phyloP scores from a whole-genome alignment of 2,329 filamentous ascomycete genomes.

The Scedosporium apiospermum region DNA sequence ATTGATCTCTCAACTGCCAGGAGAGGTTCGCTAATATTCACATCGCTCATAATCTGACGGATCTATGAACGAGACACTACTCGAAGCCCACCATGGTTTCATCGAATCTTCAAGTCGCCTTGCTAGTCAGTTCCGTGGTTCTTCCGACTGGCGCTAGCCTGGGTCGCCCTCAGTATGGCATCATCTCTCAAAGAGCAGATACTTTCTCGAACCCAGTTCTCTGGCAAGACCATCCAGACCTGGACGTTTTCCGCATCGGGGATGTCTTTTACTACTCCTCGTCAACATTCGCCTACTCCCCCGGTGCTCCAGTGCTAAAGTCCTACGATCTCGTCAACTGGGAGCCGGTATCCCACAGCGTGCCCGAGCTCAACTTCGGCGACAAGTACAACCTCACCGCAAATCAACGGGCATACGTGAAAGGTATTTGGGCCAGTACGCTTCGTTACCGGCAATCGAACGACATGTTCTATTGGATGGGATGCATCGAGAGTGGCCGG shows the following conservation, averaged over 20 bases:
- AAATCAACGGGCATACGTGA: not conserved
- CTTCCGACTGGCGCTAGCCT: too few species aligned
- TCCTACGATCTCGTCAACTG: constrained; percentile 47
- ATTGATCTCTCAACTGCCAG: too few species aligned
- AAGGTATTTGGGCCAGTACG: constrained; percentile 29
- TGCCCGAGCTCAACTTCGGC: constrained; percentile 24
- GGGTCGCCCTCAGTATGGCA: too few species aligned
- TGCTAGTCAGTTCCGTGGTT: too few species aligned
- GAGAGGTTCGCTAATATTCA: too few species aligned
- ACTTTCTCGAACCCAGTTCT: constrained; percentile 41
- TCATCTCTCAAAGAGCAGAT: not conserved
- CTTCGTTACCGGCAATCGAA: constrained; percentile 40
- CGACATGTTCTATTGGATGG: constrained; percentile 46
- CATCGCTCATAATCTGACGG: too few species aligned
- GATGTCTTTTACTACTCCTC: constrained; percentile 46
- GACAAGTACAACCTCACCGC: constrained; percentile 1
- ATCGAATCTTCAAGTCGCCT: too few species aligned
- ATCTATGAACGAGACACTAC: too few species aligned
- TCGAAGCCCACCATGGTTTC: too few species aligned
- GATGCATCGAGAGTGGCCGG: constrained; percentile 38
- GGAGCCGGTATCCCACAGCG: constrained; percentile 34
- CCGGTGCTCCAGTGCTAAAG: constrained; percentile 44
- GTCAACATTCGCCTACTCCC: constrained; percentile 46
- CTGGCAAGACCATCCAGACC: constrained; percentile 45
- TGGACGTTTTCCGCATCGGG: constrained; percentile 41